phyloP scores from a whole-genome alignment of 2,329 filamentous ascomycete genomes.

The Curvularia spicifera region DNA sequence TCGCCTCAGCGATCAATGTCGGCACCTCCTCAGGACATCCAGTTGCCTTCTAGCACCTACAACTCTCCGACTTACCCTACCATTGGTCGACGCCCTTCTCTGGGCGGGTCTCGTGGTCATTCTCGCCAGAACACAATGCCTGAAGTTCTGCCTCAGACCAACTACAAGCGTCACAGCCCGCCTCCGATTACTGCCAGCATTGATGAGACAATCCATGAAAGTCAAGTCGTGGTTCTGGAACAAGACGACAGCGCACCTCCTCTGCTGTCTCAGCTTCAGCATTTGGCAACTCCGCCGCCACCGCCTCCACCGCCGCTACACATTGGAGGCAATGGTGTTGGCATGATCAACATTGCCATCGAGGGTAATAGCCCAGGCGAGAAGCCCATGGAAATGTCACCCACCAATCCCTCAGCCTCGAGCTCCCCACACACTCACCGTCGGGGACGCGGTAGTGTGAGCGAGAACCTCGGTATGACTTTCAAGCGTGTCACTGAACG shows the following conservation, averaged over 20 bases:
- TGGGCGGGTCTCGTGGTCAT: constrained; percentile 46
- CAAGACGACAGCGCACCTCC: constrained; percentile 53
- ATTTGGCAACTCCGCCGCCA: constrained; percentile 62
- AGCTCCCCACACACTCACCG: constrained; percentile 55
- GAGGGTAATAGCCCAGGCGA: constrained; percentile 48
- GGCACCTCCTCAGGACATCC: constrained; percentile 55
- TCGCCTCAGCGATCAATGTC: constrained; percentile 54
- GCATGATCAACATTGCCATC: constrained; percentile 56
- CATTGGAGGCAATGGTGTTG: constrained; percentile 39
- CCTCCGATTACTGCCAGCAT: constrained; percentile 59
- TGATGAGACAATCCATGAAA: constrained; percentile 58
- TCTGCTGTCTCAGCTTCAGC: constrained; percentile 66
- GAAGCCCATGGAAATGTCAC: constrained; percentile 33
- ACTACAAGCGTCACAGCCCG: constrained; percentile 49
- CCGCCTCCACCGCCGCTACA: constrained; percentile 39
- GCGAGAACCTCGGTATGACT: constrained; percentile 62
- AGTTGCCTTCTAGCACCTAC: constrained; percentile 27
- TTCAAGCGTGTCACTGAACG: constrained; percentile 60
- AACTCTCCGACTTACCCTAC: constrained; percentile 37
- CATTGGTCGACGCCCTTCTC: constrained; percentile 47
- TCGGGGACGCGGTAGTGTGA: constrained; percentile 62
- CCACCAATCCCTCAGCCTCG: constrained; percentile 34
- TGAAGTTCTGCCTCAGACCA: constrained; percentile 40
- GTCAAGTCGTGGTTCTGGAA: constrained; percentile 54
- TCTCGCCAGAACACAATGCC: constrained; percentile 54